These are phyloP conservation scores for Eucalyptus erythrocorys DNA, from an alignment of 345 rosid genomes.

Conservation along the genomic window DNA sequence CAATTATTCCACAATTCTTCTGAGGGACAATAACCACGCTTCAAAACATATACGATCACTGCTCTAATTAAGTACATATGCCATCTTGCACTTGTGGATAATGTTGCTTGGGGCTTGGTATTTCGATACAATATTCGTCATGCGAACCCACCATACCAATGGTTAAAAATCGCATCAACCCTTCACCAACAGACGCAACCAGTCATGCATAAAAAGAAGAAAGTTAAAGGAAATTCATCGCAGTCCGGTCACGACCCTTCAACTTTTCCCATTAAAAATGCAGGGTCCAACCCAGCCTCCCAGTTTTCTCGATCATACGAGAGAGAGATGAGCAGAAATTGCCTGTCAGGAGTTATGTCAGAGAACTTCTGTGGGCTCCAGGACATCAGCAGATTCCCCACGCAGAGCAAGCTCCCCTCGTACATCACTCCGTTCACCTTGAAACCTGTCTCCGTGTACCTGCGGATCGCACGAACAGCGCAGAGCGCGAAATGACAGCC, in stretches of 20 bases:
- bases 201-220: not conserved
- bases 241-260: not conserved
- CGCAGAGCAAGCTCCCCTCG: conserved; percentile 89
- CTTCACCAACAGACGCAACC: not conserved
- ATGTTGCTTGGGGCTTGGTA: not conserved
- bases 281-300: not conserved
- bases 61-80: not conserved
- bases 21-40: not conserved
- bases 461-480: not conserved
- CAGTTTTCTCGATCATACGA: not conserved
- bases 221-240: not conserved
- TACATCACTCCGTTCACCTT: conserved; percentile 59
- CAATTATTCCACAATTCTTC: not conserved
- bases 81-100: not conserved
- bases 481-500: not conserved
- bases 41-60: not conserved
- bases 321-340: not conserved
- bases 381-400: conserved; percentile 73
- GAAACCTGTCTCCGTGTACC: conserved; percentile 77
- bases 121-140: not conserved
- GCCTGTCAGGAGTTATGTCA: conserved; percentile 76
- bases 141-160: not conserved
- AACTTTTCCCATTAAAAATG: not conserved
- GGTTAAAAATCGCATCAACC: not conserved
- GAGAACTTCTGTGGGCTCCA: conserved; percentile 71